Percentiles rank a stretch among this genome's conserved stretches.
These are phyloP conservation scores for Trichoderma sp. DNA, from an alignment of 2,329 filamentous ascomycete genomes.

Conservation along the genomic window DNA sequence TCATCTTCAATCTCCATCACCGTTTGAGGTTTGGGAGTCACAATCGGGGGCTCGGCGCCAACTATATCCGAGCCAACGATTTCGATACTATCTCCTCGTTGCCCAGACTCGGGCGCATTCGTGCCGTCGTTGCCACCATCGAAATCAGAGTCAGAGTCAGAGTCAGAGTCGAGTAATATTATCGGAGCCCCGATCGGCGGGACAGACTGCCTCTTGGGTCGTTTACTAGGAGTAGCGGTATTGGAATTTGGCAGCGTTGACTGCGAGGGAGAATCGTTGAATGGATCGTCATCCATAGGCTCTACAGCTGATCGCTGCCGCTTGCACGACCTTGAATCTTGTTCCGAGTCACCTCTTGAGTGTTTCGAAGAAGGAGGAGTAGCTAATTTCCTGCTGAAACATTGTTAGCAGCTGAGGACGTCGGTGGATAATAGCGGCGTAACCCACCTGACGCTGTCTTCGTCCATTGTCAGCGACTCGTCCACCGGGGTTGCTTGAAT, in stretches of 20 bases:
- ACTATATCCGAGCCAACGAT: slow-evolving; percentile 29
- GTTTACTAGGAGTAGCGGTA: slow-evolving; percentile 16
- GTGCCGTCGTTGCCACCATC: slow-evolving; percentile 23
- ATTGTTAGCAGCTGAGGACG: slow-evolving; percentile 25
- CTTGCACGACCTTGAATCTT: slow-evolving; percentile 27
- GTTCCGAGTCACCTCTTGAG: slow-evolving; percentile 33
- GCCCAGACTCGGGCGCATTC: slow-evolving; percentile 8
- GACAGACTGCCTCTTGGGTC: neutral
- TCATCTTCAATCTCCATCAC: neutral
- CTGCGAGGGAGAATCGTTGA: slow-evolving; percentile 32
- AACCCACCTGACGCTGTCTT: slow-evolving; percentile 30
- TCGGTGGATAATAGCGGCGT: neutral
- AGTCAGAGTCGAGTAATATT: slow-evolving; percentile 39
- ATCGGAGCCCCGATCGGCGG: slow-evolving; percentile 27
- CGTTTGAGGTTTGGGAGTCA: neutral
- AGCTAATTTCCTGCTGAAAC: slow-evolving; percentile 35
- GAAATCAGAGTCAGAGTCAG: neutral
- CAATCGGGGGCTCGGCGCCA: neutral
- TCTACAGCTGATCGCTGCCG: slow-evolving; percentile 27
- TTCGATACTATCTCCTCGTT: slow-evolving; percentile 32
- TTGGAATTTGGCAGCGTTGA: slow-evolving; percentile 25
- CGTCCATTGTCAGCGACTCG: slow-evolving; percentile 25
- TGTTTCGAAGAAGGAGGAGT: slow-evolving; percentile 46
- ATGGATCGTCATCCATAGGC: slow-evolving; percentile 22
- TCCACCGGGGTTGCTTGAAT: slow-evolving; percentile 18